These are phyloP conservation scores for Helotiales sp. DNA, from an alignment of 2,329 filamentous ascomycete genomes.

Conservation along the genomic window DNA sequence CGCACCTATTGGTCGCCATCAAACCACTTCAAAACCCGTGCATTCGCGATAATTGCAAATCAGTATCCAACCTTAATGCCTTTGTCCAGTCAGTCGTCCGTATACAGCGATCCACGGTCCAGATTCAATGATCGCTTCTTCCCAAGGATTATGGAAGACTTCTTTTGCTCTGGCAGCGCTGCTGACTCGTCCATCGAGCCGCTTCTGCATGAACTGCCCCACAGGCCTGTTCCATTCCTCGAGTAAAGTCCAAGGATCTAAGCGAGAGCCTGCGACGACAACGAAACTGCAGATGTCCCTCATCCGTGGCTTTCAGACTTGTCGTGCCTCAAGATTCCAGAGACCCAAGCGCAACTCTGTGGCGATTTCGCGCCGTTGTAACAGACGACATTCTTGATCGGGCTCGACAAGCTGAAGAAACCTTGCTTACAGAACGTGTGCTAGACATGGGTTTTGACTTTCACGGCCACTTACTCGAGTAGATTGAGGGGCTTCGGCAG, in stretches of 20 bases:
- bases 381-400: slow-evolving; percentile 13
- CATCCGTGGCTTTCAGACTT: slow-evolving; percentile 30
- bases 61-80: slow-evolving; percentile 11
- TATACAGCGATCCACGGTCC: background rate
- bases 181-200: slow-evolving; percentile 10
- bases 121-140: background rate
- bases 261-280: slow-evolving; percentile 34
- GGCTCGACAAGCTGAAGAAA: slow-evolving; percentile 8
- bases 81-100: slow-evolving; percentile 12
- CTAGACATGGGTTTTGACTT: slow-evolving; percentile 3
- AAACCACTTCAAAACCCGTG: background rate
- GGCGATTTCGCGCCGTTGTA: slow-evolving; percentile 13
- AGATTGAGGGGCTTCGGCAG: slow-evolving; percentile 10
- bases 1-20: slow-evolving; percentile 3
- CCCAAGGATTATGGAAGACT: slow-evolving; percentile 21
- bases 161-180: slow-evolving; percentile 4
- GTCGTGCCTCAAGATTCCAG: slow-evolving; percentile 19
- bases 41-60: slow-evolving; percentile 8
- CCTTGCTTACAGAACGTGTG: slow-evolving; percentile 2
- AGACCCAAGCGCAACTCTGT: slow-evolving; percentile 14
- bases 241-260: slow-evolving; percentile 21
- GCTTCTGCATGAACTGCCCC: slow-evolving; percentile 25
- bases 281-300: slow-evolving; percentile 32
- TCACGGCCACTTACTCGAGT: slow-evolving; percentile 16
- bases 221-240: slow-evolving; percentile 13